These are phyloP conservation scores for Coleophoma crateriformis DNA, from an alignment of 2,329 filamentous ascomycete species.

Conservation along the genomic window DNA sequence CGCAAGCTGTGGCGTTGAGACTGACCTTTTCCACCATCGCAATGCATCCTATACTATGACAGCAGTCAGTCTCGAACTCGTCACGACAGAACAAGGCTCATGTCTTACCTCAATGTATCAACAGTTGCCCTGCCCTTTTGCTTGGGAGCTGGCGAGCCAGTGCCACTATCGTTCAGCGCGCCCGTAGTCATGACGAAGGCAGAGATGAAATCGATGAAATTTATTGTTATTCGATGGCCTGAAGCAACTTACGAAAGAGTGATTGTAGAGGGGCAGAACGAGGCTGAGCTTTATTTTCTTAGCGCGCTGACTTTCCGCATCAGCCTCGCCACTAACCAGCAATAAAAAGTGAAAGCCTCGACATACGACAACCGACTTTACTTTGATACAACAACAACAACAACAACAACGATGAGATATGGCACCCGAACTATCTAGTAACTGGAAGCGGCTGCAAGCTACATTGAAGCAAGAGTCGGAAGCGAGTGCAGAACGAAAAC, in stretches of 20 bases:
- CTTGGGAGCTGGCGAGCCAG: conserved; percentile 51
- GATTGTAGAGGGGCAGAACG: conserved; percentile 11
- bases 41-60: conserved; percentile 25
- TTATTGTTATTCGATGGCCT: conserved; percentile 10
- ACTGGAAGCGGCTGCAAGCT: conserved; percentile 75
- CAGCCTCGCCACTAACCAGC: background rate
- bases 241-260: conserved; percentile 1
- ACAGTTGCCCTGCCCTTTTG: conserved; percentile 80
- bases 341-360: no score
- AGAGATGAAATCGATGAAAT: conserved; percentile 15
- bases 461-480: conserved; percentile 40
- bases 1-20: background rate
- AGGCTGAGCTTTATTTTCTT: conserved; percentile 9
- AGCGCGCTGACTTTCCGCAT: background rate
- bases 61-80: conserved; percentile 5
- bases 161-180: conserved; percentile 43
- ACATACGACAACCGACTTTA: background rate
- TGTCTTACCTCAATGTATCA: conserved; percentile 69
- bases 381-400: conserved; percentile 6
- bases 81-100: conserved; percentile 4
- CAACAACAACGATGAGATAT: conserved; percentile 14
- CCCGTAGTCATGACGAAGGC: conserved; percentile 47
- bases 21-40: conserved; percentile 29
- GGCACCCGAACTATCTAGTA: conserved; percentile 48
- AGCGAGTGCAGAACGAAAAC: conserved; percentile 23